Evolutionary conservation across 164 flowering plant genomes (phyloP).

Genomic region (Malania oleifera): DNA sequence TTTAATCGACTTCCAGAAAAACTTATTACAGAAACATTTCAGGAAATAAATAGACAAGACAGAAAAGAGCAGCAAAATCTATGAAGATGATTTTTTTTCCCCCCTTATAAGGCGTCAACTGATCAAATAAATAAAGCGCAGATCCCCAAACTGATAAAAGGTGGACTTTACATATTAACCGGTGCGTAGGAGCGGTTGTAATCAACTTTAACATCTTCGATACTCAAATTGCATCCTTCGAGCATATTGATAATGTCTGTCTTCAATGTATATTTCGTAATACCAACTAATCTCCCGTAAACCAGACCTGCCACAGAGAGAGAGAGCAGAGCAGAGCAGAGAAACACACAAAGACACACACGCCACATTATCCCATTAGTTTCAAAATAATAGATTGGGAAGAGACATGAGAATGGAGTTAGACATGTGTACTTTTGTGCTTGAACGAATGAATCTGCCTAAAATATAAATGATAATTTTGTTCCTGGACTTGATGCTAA

Average conservation of each 20-base stretch:
- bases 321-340: too few relatives aligned
- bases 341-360: not conserved
- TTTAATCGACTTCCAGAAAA: too few relatives aligned
- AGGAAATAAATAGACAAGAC: not conserved
- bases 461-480: too few relatives aligned
- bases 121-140: conserved; percentile 2
- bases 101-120: not conserved
- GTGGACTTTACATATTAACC: conserved; percentile 31
- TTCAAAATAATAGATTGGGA: not conserved
- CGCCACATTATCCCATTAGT: not conserved
- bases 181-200: conserved; percentile 36
- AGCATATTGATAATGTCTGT: conserved; percentile 46
- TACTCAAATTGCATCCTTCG: conserved; percentile 47
- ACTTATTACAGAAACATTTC: not conserved
- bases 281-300: conserved; percentile 38
- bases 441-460: too few relatives aligned
- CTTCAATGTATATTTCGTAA: conserved; percentile 30
- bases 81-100: not conserved
- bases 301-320: conserved; percentile 23
- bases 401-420: not conserved
- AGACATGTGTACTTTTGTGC: too few relatives aligned
- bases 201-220: conserved; percentile 48
- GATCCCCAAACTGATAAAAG: not conserved
- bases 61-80: not conserved
- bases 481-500: too few relatives aligned